Evolutionary conservation across 257 asterid species (phyloP).

Genomic region (Ehretia macrophylla): DNA sequence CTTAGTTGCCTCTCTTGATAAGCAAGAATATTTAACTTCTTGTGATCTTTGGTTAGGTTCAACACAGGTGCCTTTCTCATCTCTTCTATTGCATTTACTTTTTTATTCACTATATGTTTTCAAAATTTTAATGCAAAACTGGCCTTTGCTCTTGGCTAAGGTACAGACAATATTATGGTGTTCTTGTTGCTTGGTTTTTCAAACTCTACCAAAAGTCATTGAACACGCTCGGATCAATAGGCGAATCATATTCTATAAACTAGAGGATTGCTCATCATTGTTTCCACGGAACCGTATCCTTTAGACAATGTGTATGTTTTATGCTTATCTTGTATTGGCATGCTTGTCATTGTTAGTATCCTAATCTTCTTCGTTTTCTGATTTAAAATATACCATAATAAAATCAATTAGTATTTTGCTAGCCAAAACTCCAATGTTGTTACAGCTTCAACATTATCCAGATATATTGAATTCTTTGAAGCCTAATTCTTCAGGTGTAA

Average conservation of each 20-base stretch:
- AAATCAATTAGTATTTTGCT: not conserved
- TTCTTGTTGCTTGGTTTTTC: slow-evolving; percentile 58
- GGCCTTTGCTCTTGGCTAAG: slow-evolving; percentile 9
- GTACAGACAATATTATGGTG: slow-evolving; percentile 47
- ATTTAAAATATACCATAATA: too few species aligned
- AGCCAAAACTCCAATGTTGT: not conserved
- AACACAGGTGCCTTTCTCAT: too few species aligned
- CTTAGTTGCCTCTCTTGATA: too few species aligned
- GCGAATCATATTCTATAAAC: slow-evolving; percentile 49
- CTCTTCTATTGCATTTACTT: too few species aligned
- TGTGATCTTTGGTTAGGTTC: too few species aligned
- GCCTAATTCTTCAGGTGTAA: slow-evolving; percentile 67
- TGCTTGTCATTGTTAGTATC: not conserved
- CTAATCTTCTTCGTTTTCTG: not conserved
- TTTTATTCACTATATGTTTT: too few species aligned
- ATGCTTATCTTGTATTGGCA: slow-evolving; percentile 10
- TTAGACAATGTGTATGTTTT: slow-evolving; percentile 10
- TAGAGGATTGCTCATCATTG: slow-evolving; percentile 44
- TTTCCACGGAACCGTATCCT: slow-evolving; percentile 91
- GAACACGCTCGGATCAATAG: slow-evolving; percentile 55
- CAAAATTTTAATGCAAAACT: not conserved
- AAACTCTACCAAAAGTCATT: slow-evolving; percentile 35
- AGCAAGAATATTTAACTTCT: too few species aligned
- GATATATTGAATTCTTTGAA: slow-evolving; percentile 63
- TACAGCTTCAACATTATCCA: slow-evolving; percentile 44